Evolutionary conservation across 768 basidiomycete species (phyloP).

Genomic region (Leccinum arenicola): DNA sequence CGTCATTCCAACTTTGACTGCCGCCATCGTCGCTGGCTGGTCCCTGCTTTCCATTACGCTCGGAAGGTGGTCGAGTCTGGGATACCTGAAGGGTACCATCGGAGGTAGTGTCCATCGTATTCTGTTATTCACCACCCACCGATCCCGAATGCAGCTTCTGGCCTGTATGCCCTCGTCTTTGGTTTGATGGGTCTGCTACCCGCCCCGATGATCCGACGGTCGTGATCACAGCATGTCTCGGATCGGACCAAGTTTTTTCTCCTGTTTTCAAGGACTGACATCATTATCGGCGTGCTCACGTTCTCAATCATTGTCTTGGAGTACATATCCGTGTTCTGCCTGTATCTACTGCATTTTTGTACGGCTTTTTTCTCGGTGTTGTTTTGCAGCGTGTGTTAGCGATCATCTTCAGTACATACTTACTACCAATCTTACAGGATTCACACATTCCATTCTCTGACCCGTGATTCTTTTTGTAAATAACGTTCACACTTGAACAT

Average conservation of each 20-base stretch:
- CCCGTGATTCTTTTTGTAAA: not conserved
- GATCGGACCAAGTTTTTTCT: not conserved
- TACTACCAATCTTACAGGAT: not conserved
- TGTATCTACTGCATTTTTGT: conserved; percentile 18
- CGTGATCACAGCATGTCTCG: conserved; percentile 36
- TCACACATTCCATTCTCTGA: not conserved
- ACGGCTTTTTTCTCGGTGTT: conserved; percentile 8
- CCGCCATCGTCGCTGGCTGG: conserved; percentile 70
- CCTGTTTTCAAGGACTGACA: not conserved
- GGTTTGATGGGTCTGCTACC: conserved; percentile 76
- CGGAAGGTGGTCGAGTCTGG: conserved; percentile 64
- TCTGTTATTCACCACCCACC: not conserved
- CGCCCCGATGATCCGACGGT: conserved; percentile 52
- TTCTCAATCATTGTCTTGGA: conserved; percentile 5
- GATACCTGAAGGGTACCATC: conserved; percentile 59
- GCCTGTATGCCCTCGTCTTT: conserved; percentile 66
- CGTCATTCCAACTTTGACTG: conserved; percentile 68
- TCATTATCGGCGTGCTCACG: not conserved
- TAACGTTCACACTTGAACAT: not conserved
- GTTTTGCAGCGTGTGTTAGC: not conserved
- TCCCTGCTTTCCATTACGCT: conserved; percentile 57
- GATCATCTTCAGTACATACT: not conserved
- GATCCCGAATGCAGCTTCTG: conserved; percentile 48
- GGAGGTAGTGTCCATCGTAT: conserved; percentile 44
- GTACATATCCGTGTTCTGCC: conserved; percentile 5